Conservation (phyloP, 495 filamentous ascomycete genomes). For the Tuber indicum region DNA sequence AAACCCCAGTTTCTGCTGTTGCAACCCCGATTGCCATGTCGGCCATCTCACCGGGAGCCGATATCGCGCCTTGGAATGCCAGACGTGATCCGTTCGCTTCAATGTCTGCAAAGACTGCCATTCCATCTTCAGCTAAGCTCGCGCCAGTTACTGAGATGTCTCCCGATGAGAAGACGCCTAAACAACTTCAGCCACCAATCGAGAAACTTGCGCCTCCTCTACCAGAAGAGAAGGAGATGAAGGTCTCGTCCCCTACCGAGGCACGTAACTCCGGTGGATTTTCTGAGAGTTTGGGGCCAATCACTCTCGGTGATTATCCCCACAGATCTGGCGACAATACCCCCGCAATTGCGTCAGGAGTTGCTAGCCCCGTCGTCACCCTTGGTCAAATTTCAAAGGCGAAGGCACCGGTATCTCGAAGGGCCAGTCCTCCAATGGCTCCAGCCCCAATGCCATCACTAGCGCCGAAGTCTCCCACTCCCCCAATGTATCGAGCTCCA, state of each 20-base stretch:
- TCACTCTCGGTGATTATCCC: slow-evolving; percentile 30
- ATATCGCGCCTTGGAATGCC: slow-evolving; percentile 41
- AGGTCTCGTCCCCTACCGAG: slow-evolving; percentile 39
- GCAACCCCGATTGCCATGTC: slow-evolving; percentile 86
- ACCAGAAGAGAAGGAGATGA: slow-evolving; percentile 27
- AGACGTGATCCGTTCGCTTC: slow-evolving; percentile 37
- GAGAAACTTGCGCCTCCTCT: slow-evolving; percentile 20
- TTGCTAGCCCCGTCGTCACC: slow-evolving; percentile 16
- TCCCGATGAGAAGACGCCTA: slow-evolving; percentile 53
- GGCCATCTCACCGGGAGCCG: slow-evolving; percentile 64
- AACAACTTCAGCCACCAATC: slow-evolving; percentile 33
- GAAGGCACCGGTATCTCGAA: slow-evolving; percentile 3
- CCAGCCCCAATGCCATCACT: slow-evolving; percentile 44
- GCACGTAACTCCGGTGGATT: slow-evolving; percentile 35
- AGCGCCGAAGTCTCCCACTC: slow-evolving; percentile 40
- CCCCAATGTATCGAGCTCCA: slow-evolving; percentile 46
- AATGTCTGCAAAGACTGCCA: slow-evolving; percentile 61
- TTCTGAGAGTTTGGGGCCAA: slow-evolving; percentile 24
- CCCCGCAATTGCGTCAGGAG: slow-evolving; percentile 19
- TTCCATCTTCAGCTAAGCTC: slow-evolving; percentile 65
- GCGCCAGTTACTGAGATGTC: slow-evolving; percentile 79
- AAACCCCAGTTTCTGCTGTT: slow-evolving; percentile 55
- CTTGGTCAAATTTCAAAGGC: slow-evolving; percentile 6
- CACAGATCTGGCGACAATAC: slow-evolving; percentile 20
- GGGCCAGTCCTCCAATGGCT: slow-evolving; percentile 16